Base-by-base conservation (phyloP, 2,329 filamentous ascomycete genomes). In the Amauroascus verrucosus region DNA sequence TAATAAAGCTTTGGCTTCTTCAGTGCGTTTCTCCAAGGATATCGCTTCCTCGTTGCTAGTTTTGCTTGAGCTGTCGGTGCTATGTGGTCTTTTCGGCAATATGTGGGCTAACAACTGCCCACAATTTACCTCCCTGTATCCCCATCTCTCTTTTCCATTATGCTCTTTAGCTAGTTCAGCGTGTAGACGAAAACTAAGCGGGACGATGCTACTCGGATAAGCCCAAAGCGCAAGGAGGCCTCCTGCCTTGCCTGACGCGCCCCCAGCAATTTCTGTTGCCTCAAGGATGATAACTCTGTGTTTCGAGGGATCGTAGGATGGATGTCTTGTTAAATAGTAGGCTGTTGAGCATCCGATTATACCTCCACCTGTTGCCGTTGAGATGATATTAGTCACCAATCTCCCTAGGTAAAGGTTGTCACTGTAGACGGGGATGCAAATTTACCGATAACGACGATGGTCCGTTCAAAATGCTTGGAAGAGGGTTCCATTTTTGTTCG, bases 231-330 rank as follows among this genome's bases (percentile, higher is more conserved):
- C 93, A 20, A 98, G 77, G 3, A 98, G 76, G 1, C 93, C 93
- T 14, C 93, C 93, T 0, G 93, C 91, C 72, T 96, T 97, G 38
- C 93, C 93, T 7, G 89, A 95, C 35, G 93, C 91, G 22, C 87
- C 91, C n/a, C 88, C 82, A 6, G 93, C 93, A 59, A 97, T 84
- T 43, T 83, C 77, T 2, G 82, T 83, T 0, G 93, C 89, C 74
- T 98, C 93, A 52, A 97, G 77, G 28, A 98, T 76, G 1, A 86
- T 95, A 62, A 97, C 84, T 51, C 77, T 83, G 67, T 95, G 87
- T 51, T 80, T 79, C 20, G 78, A 70, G 40, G 83, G 82, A 66
- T 93, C 78, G 72, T 86, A 97, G 28, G 79, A 82, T 26, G 87
- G 83, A 67, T 97, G 90, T 58, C 87, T 83, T 1, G 89, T 93